Evolutionary conservation across 2,329 filamentous ascomycete genomes (phyloP).

Genomic region (Colletotrichum navitas): DNA sequence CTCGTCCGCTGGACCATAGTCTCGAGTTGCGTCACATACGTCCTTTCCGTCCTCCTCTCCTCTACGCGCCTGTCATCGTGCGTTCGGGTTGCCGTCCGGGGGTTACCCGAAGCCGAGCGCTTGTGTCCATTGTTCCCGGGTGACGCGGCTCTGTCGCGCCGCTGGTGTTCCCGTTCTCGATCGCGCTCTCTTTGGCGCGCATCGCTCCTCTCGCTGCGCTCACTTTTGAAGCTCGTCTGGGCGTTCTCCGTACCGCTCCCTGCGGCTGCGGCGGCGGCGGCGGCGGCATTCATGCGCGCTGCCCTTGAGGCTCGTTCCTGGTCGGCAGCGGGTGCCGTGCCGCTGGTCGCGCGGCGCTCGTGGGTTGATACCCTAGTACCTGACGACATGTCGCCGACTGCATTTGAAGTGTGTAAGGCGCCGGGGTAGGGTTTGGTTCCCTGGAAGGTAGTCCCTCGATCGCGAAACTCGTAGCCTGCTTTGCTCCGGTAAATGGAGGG

Average conservation of each 20-base stretch:
- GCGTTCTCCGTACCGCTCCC: conserved; percentile 37
- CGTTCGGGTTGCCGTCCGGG: conserved; percentile 62
- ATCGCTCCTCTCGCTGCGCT: conserved; percentile 44
- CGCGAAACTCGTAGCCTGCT: not conserved
- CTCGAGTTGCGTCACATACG: conserved; percentile 72
- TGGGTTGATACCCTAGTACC: conserved; percentile 56
- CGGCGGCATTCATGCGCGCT: conserved; percentile 52
- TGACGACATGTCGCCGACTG: conserved; percentile 58
- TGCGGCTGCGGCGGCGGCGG: not conserved
- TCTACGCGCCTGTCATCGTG: conserved; percentile 60
- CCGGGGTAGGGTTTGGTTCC: not conserved
- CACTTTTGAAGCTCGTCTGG: conserved; percentile 50
- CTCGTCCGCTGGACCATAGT: conserved; percentile 69
- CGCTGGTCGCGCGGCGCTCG: conserved; percentile 58
- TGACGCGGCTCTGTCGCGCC: conserved; percentile 53
- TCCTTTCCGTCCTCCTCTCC: conserved; percentile 69
- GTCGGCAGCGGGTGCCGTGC: conserved; percentile 44
- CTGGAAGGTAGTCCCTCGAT: not conserved
- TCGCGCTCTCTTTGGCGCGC: conserved; percentile 36
- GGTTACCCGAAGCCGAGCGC: conserved; percentile 69
- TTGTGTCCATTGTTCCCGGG: conserved; percentile 62
- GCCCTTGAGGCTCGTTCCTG: conserved; percentile 49
- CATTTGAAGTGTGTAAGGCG: conserved; percentile 47
- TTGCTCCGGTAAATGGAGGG: not conserved
- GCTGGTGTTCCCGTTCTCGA: conserved; percentile 43